Evolutionary conservation across 2,329 filamentous ascomycete genomes (phyloP).

Genomic region (Pyrenochaeta sp.): DNA sequence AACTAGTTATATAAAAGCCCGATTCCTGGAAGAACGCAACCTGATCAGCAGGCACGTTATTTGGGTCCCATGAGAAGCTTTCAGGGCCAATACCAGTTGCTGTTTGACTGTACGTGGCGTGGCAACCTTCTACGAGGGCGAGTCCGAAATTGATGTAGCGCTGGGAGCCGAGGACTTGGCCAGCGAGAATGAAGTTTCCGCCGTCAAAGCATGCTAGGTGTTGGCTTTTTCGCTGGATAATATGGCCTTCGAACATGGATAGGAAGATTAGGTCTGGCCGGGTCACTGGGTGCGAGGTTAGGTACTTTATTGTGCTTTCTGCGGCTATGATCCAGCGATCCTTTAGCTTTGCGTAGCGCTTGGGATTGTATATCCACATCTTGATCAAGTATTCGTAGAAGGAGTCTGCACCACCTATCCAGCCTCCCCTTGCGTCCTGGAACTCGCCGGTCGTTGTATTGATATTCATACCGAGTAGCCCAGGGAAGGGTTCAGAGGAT

Average conservation of each 20-base stretch:
- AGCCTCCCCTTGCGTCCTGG: conserved; percentile 72
- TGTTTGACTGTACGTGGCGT: conserved; percentile 74
- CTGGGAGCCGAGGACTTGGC: conserved; percentile 70
- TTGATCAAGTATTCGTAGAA: conserved; percentile 94
- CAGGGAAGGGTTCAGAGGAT: conserved; percentile 75
- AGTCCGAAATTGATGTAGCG: conserved; percentile 80
- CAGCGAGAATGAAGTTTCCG: conserved; percentile 83
- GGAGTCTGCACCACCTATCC: conserved; percentile 79
- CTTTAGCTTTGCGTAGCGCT: conserved; percentile 69
- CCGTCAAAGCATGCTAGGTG: conserved; percentile 81
- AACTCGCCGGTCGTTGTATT: conserved; percentile 73
- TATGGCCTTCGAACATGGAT: conserved; percentile 62
- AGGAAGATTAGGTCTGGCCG: conserved; percentile 78
- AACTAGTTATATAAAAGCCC: conserved; percentile 75
- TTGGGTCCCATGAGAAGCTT: conserved; percentile 51
- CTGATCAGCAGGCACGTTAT: conserved; percentile 46
- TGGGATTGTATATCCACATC: conserved; percentile 82
- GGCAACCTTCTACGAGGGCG: conserved; percentile 74
- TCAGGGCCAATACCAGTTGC: conserved; percentile 81
- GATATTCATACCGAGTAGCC: conserved; percentile 75
- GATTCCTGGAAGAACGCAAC: conserved; percentile 68
- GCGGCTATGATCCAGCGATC: conserved; percentile 78
- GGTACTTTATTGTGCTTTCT: conserved; percentile 76
- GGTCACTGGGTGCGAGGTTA: conserved; percentile 72
- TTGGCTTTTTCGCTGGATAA: conserved; percentile 50